phyloP scores from a whole-genome alignment of 306 rosid species.

The Astragalus membranaceus region DNA sequence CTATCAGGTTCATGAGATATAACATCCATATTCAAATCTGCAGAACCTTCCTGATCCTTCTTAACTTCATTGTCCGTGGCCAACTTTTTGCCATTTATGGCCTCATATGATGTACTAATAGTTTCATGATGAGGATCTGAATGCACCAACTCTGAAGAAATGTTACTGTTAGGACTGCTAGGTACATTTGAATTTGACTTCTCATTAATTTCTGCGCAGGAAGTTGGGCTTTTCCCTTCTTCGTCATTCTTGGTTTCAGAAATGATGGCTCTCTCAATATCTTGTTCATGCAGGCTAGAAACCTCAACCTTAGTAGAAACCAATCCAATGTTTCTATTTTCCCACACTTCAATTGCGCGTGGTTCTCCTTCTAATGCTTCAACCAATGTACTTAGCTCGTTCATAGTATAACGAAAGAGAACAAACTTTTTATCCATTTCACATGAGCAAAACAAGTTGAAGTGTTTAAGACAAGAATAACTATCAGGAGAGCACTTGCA shows the following conservation, averaged over 20 bases:
- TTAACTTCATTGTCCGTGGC: slow-evolving; percentile 25
- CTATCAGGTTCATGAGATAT: slow-evolving; percentile 34
- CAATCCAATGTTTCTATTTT: slow-evolving; percentile 12
- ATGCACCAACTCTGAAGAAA: slow-evolving; percentile 58
- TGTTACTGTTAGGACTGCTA: slow-evolving; percentile 42
- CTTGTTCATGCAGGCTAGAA: slow-evolving; percentile 15
- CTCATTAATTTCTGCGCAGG: slow-evolving; percentile 27
- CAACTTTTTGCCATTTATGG: slow-evolving; percentile 12
- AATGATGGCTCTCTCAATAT: slow-evolving; percentile 22
- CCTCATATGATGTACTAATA: slow-evolving; percentile 23
- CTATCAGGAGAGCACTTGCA: slow-evolving; percentile 74
- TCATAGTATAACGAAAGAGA: slow-evolving; percentile 43
- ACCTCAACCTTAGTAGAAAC: slow-evolving; percentile 25
- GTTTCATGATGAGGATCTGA: slow-evolving; percentile 42
- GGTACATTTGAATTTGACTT: slow-evolving; percentile 39
- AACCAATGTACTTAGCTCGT: slow-evolving; percentile 50
- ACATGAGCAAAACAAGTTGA: slow-evolving; percentile 58
- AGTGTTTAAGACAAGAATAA: slow-evolving; percentile 71
- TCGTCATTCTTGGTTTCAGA: slow-evolving; percentile 12
- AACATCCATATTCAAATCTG: slow-evolving; percentile 50
- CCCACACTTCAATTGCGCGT: slow-evolving; percentile 45
- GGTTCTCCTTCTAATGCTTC: slow-evolving; percentile 63
- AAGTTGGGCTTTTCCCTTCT: slow-evolving; percentile 27
- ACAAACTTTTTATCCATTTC: slow-evolving; percentile 36
- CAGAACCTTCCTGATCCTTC: slow-evolving; percentile 24